These are phyloP conservation scores for Bipolaris sorokiniana DNA, from an alignment of 2,329 filamentous ascomycete species.

Conservation along the genomic window DNA sequence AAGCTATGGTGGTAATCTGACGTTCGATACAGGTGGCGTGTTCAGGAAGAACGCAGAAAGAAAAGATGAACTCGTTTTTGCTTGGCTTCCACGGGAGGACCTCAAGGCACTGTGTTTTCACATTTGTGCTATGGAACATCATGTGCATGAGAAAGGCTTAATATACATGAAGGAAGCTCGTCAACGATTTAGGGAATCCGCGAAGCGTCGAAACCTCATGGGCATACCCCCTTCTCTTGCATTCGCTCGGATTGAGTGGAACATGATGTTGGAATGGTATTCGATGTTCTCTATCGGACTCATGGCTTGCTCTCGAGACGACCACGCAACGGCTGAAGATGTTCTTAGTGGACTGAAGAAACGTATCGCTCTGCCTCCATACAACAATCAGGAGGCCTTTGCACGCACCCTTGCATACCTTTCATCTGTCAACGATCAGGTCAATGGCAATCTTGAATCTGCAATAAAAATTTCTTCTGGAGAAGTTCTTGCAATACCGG, in stretches of 20 bases:
- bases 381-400: slow-evolving; percentile 51
- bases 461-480: slow-evolving; percentile 73
- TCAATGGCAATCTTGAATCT: slow-evolving; percentile 71
- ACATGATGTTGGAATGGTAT: slow-evolving; percentile 69
- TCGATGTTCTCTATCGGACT: slow-evolving; percentile 74
- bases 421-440: slow-evolving; percentile 76
- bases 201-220: slow-evolving; percentile 27
- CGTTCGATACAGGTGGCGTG: slow-evolving; percentile 53
- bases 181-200: slow-evolving; percentile 53
- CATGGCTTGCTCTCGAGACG: slow-evolving; percentile 70
- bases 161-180: slow-evolving; percentile 65
- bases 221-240: slow-evolving; percentile 32
- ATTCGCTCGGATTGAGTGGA: slow-evolving; percentile 63
- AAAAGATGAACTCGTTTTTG: slow-evolving; percentile 57
- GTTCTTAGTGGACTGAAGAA: slow-evolving; percentile 17
- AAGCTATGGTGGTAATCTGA: slow-evolving; percentile 43
- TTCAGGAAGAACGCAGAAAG: slow-evolving; percentile 49
- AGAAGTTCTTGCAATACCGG: slow-evolving; percentile 62
- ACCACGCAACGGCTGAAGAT: slow-evolving; percentile 62
- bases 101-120: slow-evolving; percentile 66
- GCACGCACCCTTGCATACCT: slow-evolving; percentile 71
- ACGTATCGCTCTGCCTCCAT: slow-evolving; percentile 50
- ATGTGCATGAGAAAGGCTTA: slow-evolving; percentile 62
- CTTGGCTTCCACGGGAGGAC: slow-evolving; percentile 66
- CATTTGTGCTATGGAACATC: slow-evolving; percentile 62